Evolutionary conservation across 2,329 filamentous ascomycete species (phyloP).

Genomic region (Fusarium scirpi): DNA sequence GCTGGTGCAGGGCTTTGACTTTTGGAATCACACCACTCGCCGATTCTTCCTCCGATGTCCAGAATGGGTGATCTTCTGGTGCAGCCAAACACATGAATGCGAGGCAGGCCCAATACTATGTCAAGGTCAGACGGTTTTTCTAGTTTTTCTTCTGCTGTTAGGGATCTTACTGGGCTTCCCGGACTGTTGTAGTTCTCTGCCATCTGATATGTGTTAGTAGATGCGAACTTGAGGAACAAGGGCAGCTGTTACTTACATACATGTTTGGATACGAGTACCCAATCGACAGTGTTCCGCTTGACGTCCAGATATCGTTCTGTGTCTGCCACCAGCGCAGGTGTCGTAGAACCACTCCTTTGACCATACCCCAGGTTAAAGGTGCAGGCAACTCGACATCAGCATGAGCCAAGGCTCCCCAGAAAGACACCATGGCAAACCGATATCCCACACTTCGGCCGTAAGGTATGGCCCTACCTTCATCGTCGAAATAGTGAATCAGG

Average conservation of each 20-base stretch:
- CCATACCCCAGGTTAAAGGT: slow-evolving; percentile 81
- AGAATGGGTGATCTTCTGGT: slow-evolving; percentile 78
- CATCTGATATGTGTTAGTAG: slow-evolving; percentile 59
- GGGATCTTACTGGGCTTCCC: slow-evolving; percentile 64
- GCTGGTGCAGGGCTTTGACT: slow-evolving; percentile 73
- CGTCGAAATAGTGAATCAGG: slow-evolving; percentile 81
- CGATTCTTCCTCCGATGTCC: slow-evolving; percentile 75
- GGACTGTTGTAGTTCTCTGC: slow-evolving; percentile 88
- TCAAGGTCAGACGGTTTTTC: slow-evolving; percentile 42
- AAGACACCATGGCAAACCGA: slow-evolving; percentile 86
- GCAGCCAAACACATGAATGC: slow-evolving; percentile 80
- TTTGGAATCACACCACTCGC: slow-evolving; percentile 67
- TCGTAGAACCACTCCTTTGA: slow-evolving; percentile 79
- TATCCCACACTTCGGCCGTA: slow-evolving; percentile 84
- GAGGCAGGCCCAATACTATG: slow-evolving; percentile 81
- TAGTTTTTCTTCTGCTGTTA: neutral
- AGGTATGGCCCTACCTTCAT: slow-evolving; percentile 77
- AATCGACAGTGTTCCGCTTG: slow-evolving; percentile 79
- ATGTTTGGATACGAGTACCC: slow-evolving; percentile 85
- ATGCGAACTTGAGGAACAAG: slow-evolving; percentile 16
- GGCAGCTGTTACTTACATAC: slow-evolving; percentile 61
- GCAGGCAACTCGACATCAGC: slow-evolving; percentile 78
- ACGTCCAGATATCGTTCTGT: slow-evolving; percentile 79
- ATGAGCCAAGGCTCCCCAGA: slow-evolving; percentile 83
- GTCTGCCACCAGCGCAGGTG: slow-evolving; percentile 85